A percentile compares a stretch with the other conserved stretches of the same genome.
These are phyloP conservation scores for Cytospora mali DNA, from an alignment of 2,329 filamentous ascomycete species.

Conservation along the genomic window DNA sequence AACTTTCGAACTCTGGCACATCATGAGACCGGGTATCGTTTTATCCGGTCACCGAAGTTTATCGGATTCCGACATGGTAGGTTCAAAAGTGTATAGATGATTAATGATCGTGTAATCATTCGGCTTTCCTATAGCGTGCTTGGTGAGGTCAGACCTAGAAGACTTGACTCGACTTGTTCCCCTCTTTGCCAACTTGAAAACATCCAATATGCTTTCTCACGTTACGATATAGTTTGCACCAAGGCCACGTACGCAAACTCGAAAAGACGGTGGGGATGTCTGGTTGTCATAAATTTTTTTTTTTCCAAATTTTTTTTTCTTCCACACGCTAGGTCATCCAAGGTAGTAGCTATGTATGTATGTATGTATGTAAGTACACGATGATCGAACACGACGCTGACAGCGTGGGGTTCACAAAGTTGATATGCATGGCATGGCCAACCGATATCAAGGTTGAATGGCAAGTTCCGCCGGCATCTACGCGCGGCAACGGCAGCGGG, in stretches of 20 bases:
- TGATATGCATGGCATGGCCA: too few species aligned
- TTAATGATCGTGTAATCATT: too few species aligned
- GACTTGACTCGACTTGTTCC: not conserved
- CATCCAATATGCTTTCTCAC: not conserved
- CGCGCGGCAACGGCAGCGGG: not conserved
- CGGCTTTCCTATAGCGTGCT: too few species aligned
- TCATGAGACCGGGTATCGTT: too few species aligned
- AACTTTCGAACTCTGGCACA: too few species aligned
- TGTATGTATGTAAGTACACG: constrained; percentile 13
- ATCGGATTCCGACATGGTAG: too few species aligned
- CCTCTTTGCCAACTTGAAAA: not conserved
- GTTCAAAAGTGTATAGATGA: too few species aligned
- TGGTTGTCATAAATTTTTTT: not conserved
- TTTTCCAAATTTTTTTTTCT: too few species aligned
- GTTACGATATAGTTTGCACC: not conserved
- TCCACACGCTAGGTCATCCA: constrained; percentile 10
- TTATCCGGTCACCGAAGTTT: too few species aligned
- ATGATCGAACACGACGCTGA: not conserved
- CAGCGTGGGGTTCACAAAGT: not conserved
- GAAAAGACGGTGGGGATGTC: not conserved
- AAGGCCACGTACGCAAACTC: constrained; percentile 4
- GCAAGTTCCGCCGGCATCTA: not conserved
- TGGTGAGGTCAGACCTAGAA: too few species aligned
- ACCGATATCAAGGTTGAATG: not conserved
- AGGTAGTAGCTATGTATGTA: too few species aligned